Conservation (phyloP, 106 monocot genomes). For the Chionographis japonica region DNA sequence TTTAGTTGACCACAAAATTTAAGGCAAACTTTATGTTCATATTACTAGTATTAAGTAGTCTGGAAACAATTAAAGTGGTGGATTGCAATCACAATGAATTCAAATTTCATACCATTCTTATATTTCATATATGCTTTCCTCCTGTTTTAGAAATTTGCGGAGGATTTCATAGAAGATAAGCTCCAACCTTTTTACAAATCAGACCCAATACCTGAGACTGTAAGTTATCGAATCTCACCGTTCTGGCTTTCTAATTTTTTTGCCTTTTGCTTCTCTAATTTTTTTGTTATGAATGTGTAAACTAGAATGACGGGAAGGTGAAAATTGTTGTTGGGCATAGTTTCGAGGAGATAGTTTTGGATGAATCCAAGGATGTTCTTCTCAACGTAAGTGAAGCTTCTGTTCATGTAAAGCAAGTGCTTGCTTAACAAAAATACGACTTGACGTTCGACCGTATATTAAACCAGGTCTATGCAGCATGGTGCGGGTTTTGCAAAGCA, state of each 20-base stretch:
- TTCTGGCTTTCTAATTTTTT: not conserved
- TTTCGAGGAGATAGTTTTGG: conserved; percentile 82
- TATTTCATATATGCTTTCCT: not conserved
- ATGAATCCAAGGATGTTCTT: conserved; percentile 90
- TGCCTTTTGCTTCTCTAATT: not conserved
- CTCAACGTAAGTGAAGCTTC: conserved; percentile 51
- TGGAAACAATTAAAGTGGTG: too few species aligned
- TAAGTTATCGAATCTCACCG: conserved; percentile 17
- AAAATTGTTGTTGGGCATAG: conserved; percentile 85
- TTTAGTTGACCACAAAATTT: too few species aligned
- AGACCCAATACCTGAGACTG: conserved; percentile 84
- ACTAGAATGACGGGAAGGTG: conserved; percentile 83
- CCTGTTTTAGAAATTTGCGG: conserved; percentile 52
- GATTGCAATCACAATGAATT: too few species aligned
- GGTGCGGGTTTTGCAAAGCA: conserved; percentile 96
- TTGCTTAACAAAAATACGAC: not conserved
- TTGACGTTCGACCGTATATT: not conserved
- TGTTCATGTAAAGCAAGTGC: too few species aligned
- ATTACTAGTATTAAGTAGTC: too few species aligned
- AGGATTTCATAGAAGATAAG: conserved; percentile 85
- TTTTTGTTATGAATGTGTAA: not conserved
- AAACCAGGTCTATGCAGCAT: conserved; percentile 87
- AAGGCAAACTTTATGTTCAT: too few species aligned
- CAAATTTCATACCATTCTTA: too few species aligned
- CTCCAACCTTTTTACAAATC: conserved; percentile 91